phyloP scores from a whole-genome alignment of 2,329 filamentous ascomycete species.

The Apiospora aurea region DNA sequence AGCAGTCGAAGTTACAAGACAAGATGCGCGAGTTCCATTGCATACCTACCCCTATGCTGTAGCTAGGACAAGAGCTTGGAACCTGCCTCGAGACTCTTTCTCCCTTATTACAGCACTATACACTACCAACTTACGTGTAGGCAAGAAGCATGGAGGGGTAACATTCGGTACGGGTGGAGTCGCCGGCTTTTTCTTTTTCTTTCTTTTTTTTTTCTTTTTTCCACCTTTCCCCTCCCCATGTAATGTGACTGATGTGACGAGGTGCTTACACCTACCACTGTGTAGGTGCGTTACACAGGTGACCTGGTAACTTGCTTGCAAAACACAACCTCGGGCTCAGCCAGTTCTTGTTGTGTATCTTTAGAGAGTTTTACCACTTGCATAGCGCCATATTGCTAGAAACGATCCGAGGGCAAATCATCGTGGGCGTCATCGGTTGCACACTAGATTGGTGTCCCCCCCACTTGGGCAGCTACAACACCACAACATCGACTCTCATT shows the following conservation, averaged over 20 bases:
- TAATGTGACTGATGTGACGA: not conserved
- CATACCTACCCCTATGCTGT: not conserved
- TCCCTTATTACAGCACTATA: too few species aligned
- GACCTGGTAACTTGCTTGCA: not conserved
- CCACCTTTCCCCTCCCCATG: not conserved
- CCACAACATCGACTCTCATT: conserved; percentile 6
- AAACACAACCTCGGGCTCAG: too few species aligned
- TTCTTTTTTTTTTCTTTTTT: too few species aligned
- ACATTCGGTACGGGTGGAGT: not conserved
- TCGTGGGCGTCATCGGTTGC: not conserved
- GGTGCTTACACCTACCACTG: not conserved
- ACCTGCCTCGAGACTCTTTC: too few species aligned
- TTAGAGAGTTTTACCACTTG: too few species aligned
- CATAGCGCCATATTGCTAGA: not conserved
- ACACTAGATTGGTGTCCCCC: not conserved
- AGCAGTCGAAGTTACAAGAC: too few species aligned
- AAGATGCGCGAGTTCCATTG: not conserved
- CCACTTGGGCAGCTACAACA: conserved; percentile 1
- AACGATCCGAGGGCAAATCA: not conserved
- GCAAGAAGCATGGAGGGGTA: not conserved
- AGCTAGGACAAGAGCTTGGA: too few species aligned
- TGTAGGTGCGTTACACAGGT: not conserved
- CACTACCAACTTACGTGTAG: too few species aligned
- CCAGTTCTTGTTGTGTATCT: too few species aligned
- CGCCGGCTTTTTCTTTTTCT: not conserved